A percentile compares a stretch with the other conserved stretches of the same genome.
These are phyloP conservation scores for Camellia sinensis DNA, from an alignment of 148 eudicot species.

Conservation along the genomic window DNA sequence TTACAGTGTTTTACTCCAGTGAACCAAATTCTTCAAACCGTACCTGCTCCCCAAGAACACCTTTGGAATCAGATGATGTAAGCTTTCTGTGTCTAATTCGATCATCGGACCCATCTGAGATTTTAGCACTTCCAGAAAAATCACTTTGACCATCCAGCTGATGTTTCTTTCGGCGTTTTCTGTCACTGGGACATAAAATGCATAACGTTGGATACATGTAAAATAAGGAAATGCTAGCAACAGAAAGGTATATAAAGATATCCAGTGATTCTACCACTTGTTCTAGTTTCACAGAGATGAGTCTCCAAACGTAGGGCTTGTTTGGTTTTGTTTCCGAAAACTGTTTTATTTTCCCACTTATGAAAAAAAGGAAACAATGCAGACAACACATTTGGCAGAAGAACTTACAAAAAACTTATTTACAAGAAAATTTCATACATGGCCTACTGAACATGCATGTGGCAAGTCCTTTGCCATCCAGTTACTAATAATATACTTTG, in stretches of 20 bases:
- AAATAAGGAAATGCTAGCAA: not conserved
- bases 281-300: not conserved
- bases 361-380: not conserved
- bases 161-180: conserved; percentile 46
- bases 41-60: conserved; percentile 52
- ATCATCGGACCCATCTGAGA: conserved; percentile 46
- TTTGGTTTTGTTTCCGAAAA: not conserved
- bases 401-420: not conserved
- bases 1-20: not conserved
- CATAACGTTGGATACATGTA: conserved; percentile 2
- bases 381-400: not conserved
- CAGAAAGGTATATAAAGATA: not conserved
- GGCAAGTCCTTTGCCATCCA: not conserved
- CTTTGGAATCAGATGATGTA: conserved; percentile 38
- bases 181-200: conserved; percentile 33
- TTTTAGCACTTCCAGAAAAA: conserved; percentile 48
- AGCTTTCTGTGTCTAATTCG: conserved; percentile 36
- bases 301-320: not conserved
- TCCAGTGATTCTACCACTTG: not conserved
- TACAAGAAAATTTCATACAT: not conserved
- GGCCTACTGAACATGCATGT: not conserved
- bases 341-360: not conserved
- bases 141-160: conserved; percentile 60
- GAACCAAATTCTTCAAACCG: conserved; percentile 14
- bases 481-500: not conserved